These are phyloP conservation scores for Daucus carota DNA, from an alignment of 129 eudicot species.

Conservation along the genomic window DH1_v3.0 NC_030383.2:5093001-5093500, in stretches of 20 bases:
- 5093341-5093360: slow-evolving; percentile 44
- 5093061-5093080: slow-evolving; percentile 14
- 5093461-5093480: background rate
- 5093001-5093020: slow-evolving; percentile 42
- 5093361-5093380: slow-evolving; percentile 34
- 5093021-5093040: slow-evolving; percentile 29
- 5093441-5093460: background rate
- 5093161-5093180: slow-evolving; percentile 81
- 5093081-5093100: slow-evolving; percentile 1
- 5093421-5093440: slow-evolving; percentile 74
- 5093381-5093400: slow-evolving; percentile 51
- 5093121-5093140: slow-evolving; percentile 40
- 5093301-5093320: slow-evolving; percentile 35
- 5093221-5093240: slow-evolving; percentile 70
- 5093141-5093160: slow-evolving; percentile 69
- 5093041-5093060: background rate
- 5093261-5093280: slow-evolving; percentile 60
- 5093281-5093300: slow-evolving; percentile 38
- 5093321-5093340: slow-evolving; percentile 27
- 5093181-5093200: slow-evolving; percentile 96
- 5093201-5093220: slow-evolving; percentile 42
- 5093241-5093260: slow-evolving; percentile 80
- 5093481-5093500: background rate
- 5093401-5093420: slow-evolving; percentile 70
- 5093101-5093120: slow-evolving; percentile 28